phyloP scores from a whole-genome alignment of 192 early-diverging fungal genomes.

The Rhizophagus sp. region DNA sequence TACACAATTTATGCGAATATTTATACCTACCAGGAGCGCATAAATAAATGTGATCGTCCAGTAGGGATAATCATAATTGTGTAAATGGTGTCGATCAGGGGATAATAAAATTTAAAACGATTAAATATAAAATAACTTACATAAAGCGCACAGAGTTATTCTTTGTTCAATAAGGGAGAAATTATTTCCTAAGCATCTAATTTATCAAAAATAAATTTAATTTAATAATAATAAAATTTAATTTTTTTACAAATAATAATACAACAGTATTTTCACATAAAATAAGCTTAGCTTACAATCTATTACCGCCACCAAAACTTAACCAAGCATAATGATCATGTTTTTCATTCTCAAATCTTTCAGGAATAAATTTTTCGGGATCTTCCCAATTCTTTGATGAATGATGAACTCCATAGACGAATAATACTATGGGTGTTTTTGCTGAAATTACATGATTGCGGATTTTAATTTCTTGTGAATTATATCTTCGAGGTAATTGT shows the following conservation, averaged over 20 bases:
- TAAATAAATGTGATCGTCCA: too few relatives aligned
- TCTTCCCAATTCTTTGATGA: not conserved
- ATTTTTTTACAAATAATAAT: too few relatives aligned
- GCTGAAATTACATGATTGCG: not conserved
- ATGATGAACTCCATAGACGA: not conserved
- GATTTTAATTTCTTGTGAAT: not conserved
- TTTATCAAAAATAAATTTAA: too few relatives aligned
- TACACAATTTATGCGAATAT: too few relatives aligned
- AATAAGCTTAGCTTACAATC: not conserved
- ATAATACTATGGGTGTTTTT: not conserved
- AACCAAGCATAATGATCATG: not conserved
- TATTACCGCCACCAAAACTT: not conserved
- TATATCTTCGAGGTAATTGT: not conserved
- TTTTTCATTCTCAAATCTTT: not conserved
- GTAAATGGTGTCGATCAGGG: too few relatives aligned
- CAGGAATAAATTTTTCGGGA: not conserved
- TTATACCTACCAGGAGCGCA: too few relatives aligned
- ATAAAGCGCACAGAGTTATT: not conserved
- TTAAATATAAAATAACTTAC: not conserved
- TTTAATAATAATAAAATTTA: too few relatives aligned
- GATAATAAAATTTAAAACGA: too few relatives aligned
- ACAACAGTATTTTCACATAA: too few relatives aligned
- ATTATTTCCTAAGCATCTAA: not conserved
- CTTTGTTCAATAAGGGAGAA: constrained; percentile 2
- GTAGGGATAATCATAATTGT: too few relatives aligned